Evolutionary conservation across 352 stramenopile species (phyloP), one percentile per base, ranked within the genome.

Genomic region (Globisporangium carolinianum): DNA sequence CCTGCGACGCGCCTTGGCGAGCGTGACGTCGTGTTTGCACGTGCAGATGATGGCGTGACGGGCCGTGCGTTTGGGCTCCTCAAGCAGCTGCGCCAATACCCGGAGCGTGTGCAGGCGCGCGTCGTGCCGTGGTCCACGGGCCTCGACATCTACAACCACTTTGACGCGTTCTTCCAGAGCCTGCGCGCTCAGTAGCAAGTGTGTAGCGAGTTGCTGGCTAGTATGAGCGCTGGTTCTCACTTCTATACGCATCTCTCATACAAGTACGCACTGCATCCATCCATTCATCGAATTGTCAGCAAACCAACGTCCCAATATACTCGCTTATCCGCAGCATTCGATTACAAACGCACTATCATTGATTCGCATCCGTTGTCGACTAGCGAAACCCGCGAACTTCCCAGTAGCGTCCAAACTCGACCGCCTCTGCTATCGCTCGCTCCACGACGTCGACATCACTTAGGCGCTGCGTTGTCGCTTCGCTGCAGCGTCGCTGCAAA

Each of bases 41-140:
- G 83, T 24, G 79, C 64, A 1, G 62, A 76, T 53, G 75, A 86
- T 47, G 67, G n/a, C 0, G 54, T 74, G 45, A 49, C 14, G 35
- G 75, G 76, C 37, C 77, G 69, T 36, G 43, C 75, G 6, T 89
- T 75, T 38, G 79, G 75, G 1, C 63, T 89, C n/a, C 67, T 86
- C 38, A 75, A 84, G 56, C 72, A 72, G 50, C 65, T 89, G 47
- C 62, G 62, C 11, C 53, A 45, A 5, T 61, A 83, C 38, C 47
- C 57, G 0, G 69, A 70, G 8, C 49, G 70, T 35, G 56, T 91
- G 37, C 14, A 66, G 10, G 83, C 79, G 0, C 50, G 58, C 0
- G 76, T 93, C 6, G 67, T 84, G 15, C 66, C 73, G 2, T 93
- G 83, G 83, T 72, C 61, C 50, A 79, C 83, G 0, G 83, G 83